phyloP scores from a whole-genome alignment of 495 filamentous ascomycete genomes.

The Cladorrhinum samala region DNA sequence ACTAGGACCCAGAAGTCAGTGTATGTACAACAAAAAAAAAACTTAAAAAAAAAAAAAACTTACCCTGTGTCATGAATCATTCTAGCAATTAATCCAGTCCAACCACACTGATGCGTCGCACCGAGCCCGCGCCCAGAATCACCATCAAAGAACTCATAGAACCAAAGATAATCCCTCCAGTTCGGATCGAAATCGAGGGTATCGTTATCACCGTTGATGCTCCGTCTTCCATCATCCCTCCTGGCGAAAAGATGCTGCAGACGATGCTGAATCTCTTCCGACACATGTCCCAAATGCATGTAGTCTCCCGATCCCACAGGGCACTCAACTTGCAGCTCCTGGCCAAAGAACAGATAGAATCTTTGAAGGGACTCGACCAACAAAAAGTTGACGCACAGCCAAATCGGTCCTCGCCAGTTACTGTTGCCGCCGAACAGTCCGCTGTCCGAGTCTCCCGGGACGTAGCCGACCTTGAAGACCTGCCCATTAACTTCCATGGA shows the following conservation, averaged over 20 bases:
- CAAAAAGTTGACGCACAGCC: constrained; percentile 94
- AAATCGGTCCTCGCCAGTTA: constrained; percentile 92
- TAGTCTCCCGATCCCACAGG: constrained; percentile 88
- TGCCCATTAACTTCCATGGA: constrained; percentile 95
- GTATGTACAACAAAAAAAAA: constrained; percentile 2
- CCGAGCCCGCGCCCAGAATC: constrained; percentile 85
- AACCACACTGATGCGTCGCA: constrained; percentile 91
- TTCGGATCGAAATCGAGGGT: constrained; percentile 82
- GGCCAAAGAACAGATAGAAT: constrained; percentile 94
- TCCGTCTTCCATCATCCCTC: constrained; percentile 75
- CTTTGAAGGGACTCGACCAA: constrained; percentile 86
- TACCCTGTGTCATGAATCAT: constrained; percentile 96
- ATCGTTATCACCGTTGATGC: constrained; percentile 76
- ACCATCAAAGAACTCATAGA: constrained; percentile 95
- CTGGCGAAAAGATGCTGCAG: constrained; percentile 86
- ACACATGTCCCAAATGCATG: constrained; percentile 96
- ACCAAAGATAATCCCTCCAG: constrained; percentile 93
- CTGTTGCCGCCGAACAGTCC: constrained; percentile 93
- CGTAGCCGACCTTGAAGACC: constrained; percentile 79
- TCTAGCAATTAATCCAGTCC: constrained; percentile 94
- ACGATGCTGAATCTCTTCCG: constrained; percentile 92
- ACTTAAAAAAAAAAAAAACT: constrained; percentile 22
- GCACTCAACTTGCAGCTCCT: constrained; percentile 81
- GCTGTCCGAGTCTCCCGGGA: constrained; percentile 91
- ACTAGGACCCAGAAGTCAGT: constrained; percentile 36